These are phyloP conservation scores for Pseudognaphalium luteoalbum DNA, from an alignment of 129 eudicot species.

Conservation along the genomic window DNA sequence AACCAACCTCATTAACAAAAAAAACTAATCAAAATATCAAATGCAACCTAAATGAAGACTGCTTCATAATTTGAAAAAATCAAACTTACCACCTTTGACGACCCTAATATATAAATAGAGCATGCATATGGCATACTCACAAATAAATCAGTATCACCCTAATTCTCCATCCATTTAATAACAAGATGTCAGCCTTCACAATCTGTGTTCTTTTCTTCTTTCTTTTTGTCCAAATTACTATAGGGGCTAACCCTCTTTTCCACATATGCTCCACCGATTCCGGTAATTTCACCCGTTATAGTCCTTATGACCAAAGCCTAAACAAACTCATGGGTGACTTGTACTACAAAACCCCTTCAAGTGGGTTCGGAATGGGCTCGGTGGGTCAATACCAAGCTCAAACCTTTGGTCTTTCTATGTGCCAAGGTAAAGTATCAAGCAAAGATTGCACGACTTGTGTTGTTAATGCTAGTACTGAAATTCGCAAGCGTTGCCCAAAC, in stretches of 20 bases:
- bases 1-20: not conserved
- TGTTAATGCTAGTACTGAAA: slow-evolving; percentile 27
- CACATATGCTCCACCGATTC: slow-evolving; percentile 37
- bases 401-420: slow-evolving; percentile 42
- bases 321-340: slow-evolving; percentile 37
- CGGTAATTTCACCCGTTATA: slow-evolving; percentile 36
- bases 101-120: not conserved
- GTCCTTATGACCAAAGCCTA: slow-evolving; percentile 31
- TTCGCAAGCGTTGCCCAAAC: slow-evolving; percentile 37
- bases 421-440: slow-evolving; percentile 43
- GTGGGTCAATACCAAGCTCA: slow-evolving; percentile 18
- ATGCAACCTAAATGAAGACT: not conserved
- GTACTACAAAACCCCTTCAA: slow-evolving; percentile 38
- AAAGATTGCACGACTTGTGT: slow-evolving; percentile 37
- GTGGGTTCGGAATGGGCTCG: slow-evolving; percentile 38
- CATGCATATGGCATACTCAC: slow-evolving; percentile 7
- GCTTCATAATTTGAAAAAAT: slow-evolving; percentile 16
- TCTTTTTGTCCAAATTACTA: slow-evolving; percentile 26
- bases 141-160: not conserved
- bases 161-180: not conserved
- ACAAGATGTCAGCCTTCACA: slow-evolving; percentile 28
- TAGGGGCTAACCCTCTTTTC: slow-evolving; percentile 32
- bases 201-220: slow-evolving; percentile 17
- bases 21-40: not conserved
- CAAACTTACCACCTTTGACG: not conserved